These are phyloP conservation scores for Triticum dicoccoides DNA, from an alignment of 176 grass and related monocot genomes.

Conservation along the genomic window DNA sequence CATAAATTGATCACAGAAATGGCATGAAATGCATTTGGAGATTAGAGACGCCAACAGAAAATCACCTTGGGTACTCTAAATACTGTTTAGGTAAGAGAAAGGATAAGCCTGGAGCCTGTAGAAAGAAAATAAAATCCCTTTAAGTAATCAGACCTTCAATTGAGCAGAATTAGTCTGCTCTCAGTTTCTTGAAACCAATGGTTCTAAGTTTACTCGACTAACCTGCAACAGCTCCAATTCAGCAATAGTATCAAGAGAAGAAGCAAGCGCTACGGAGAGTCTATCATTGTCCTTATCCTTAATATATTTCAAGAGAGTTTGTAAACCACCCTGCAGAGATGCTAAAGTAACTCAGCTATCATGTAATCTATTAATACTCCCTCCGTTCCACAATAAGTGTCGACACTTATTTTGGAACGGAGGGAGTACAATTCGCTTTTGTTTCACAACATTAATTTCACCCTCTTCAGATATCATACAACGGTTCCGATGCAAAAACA, in stretches of 20 bases:
- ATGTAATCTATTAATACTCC: neutral
- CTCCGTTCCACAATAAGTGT: no score
- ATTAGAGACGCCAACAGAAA: neutral
- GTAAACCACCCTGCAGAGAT: slow-evolving; percentile 68
- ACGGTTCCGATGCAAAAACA: neutral
- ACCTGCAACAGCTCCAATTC: slow-evolving; percentile 90
- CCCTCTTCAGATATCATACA: neutral
- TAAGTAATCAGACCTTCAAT: slow-evolving; percentile 1
- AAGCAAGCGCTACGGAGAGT: slow-evolving; percentile 78
- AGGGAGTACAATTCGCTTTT: neutral
- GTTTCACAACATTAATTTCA: neutral
- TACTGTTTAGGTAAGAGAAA: slow-evolving; percentile 91
- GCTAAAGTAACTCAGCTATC: slow-evolving; percentile 22
- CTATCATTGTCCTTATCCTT: slow-evolving; percentile 82
- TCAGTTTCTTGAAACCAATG: slow-evolving; percentile 5
- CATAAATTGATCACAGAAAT: neutral
- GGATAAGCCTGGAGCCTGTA: slow-evolving; percentile 83
- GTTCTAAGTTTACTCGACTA: slow-evolving; percentile 1
- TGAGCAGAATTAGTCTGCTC: slow-evolving; percentile 16
- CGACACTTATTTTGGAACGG: no score
- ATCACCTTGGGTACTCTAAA: slow-evolving; percentile 82
- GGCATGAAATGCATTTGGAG: neutral
- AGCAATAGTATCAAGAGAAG: slow-evolving; percentile 76
- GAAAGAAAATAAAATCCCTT: neutral
- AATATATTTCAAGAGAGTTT: slow-evolving; percentile 68